A percentile compares a stretch with the other conserved stretches of the same genome.
Evolutionary conservation across 768 basidiomycete species (phyloP).

Genomic region (Dacryopinax spathularia): DNA sequence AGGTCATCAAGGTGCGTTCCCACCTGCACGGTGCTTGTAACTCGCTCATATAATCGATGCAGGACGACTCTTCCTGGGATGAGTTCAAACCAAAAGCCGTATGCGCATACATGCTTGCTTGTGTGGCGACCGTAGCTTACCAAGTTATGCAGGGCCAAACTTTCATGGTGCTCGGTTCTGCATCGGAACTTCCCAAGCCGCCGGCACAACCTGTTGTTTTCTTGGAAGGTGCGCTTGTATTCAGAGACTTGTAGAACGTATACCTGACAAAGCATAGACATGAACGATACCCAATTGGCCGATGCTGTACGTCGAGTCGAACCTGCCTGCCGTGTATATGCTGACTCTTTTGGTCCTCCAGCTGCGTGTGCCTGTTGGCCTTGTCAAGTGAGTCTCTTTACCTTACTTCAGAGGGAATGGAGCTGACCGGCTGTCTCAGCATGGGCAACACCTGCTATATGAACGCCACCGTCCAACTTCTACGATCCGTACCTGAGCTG

Average conservation of each 20-base stretch:
- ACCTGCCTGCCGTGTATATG: neutral
- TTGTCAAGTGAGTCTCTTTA: constrained; percentile 43
- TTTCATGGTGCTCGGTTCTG: constrained; percentile 86
- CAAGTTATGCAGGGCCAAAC: constrained; percentile 53
- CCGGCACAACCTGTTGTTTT: constrained; percentile 69
- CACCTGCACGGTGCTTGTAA: neutral
- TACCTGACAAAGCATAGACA: constrained; percentile 38
- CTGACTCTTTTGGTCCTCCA: constrained; percentile 20
- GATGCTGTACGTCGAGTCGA: constrained; percentile 43
- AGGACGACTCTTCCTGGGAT: constrained; percentile 81
- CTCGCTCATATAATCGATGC: neutral
- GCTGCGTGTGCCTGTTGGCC: constrained; percentile 68
- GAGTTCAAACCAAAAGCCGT: constrained; percentile 75
- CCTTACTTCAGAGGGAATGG: neutral
- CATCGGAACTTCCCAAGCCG: constrained; percentile 80
- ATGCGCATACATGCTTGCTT: constrained; percentile 18
- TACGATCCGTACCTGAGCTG: constrained; percentile 83
- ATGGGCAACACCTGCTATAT: constrained; percentile 96
- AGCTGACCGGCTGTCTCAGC: constrained; percentile 20
- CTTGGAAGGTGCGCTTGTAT: constrained; percentile 52
- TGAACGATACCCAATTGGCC: constrained; percentile 70
- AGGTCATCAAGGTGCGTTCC: constrained; percentile 58
- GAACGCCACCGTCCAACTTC: constrained; percentile 89
- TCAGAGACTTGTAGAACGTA: neutral
- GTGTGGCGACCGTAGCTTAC: neutral